Evolutionary conservation across 2,329 filamentous ascomycete genomes (phyloP).

Genomic region (Dactylonectria estremocensis): DNA sequence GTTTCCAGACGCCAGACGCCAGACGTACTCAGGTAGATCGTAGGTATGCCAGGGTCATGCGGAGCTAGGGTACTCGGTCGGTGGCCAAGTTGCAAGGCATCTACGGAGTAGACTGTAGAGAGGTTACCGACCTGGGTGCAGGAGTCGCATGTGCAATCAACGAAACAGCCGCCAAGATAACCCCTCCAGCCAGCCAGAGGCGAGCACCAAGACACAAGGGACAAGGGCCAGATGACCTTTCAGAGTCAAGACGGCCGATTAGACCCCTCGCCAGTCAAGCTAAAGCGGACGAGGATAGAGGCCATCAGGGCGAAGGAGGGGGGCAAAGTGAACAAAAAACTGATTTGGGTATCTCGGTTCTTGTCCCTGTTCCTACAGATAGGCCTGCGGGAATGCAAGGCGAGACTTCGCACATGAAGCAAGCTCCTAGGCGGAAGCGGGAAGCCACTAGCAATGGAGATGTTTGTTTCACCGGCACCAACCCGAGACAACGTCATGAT

Average conservation of each 20-base stretch:
- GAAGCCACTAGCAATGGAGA: conserved; percentile 18
- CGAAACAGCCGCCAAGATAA: conserved; percentile 5
- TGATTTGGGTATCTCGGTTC: conserved; percentile 13
- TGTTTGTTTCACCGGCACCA: conserved; percentile 32
- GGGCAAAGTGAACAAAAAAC: background rate
- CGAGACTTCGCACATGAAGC: background rate
- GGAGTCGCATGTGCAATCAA: background rate
- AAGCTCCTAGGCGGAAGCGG: conserved; percentile 12
- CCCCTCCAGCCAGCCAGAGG: conserved; percentile 9
- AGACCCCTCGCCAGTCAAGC: no score
- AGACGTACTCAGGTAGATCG: no score
- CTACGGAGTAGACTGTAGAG: no score
- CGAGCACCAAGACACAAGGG: background rate
- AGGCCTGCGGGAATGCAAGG: no score
- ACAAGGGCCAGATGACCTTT: background rate
- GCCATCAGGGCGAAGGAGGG: background rate
- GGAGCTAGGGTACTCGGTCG: background rate
- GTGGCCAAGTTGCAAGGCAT: background rate
- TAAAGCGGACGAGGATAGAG: background rate
- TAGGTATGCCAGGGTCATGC: background rate
- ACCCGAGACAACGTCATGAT: conserved; percentile 34
- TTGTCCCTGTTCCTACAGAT: background rate
- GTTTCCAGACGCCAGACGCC: background rate
- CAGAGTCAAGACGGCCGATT: background rate
- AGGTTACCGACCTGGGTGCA: background rate